Evolutionary conservation across 495 filamentous ascomycete species (phyloP).

Genomic region (Rostrohypoxylon terebratum): DNA sequence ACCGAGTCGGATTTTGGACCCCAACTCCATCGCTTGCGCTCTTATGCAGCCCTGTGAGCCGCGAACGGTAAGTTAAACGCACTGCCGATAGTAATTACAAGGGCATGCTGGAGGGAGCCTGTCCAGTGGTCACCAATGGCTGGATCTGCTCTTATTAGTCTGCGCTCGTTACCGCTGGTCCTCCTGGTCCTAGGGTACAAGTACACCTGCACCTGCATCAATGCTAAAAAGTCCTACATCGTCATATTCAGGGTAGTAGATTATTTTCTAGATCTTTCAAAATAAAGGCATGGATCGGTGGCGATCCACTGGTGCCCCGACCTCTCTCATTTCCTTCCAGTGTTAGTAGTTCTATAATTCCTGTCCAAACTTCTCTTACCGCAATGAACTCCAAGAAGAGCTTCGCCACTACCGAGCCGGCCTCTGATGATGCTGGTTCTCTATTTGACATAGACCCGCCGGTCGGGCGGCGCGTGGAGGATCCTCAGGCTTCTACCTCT

Average conservation of each 20-base stretch:
- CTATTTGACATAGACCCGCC: constrained; percentile 44
- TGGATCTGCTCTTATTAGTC: constrained; percentile 42
- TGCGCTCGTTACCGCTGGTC: constrained; percentile 51
- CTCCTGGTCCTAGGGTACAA: constrained; percentile 51
- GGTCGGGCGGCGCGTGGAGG: constrained; percentile 37
- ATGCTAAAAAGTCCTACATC: constrained; percentile 52
- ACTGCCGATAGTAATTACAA: constrained; percentile 48
- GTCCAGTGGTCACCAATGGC: constrained; percentile 50
- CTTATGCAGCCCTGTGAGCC: constrained; percentile 51
- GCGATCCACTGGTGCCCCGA: constrained; percentile 47
- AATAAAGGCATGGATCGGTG: constrained; percentile 53
- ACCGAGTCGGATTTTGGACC: constrained; percentile 52
- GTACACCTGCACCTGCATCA: constrained; percentile 47
- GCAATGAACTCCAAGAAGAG: constrained; percentile 47
- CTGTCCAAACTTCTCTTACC: constrained; percentile 19
- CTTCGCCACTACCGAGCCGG: constrained; percentile 43
- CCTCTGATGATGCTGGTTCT: constrained; percentile 34
- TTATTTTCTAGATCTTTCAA: constrained; percentile 48
- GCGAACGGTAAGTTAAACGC: constrained; percentile 51
- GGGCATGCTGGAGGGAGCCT: constrained; percentile 50
- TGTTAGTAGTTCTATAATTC: constrained; percentile 41
- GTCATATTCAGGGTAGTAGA: constrained; percentile 48
- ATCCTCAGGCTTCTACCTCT: constrained; percentile 30
- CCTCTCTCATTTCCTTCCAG: constrained; percentile 44
- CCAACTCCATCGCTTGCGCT: constrained; percentile 50